A percentile compares a stretch with the other conserved stretches of the same genome.
phyloP scores from a whole-genome alignment of 2,329 filamentous ascomycete genomes.

The Pseudogymnoascus sp. region DNA sequence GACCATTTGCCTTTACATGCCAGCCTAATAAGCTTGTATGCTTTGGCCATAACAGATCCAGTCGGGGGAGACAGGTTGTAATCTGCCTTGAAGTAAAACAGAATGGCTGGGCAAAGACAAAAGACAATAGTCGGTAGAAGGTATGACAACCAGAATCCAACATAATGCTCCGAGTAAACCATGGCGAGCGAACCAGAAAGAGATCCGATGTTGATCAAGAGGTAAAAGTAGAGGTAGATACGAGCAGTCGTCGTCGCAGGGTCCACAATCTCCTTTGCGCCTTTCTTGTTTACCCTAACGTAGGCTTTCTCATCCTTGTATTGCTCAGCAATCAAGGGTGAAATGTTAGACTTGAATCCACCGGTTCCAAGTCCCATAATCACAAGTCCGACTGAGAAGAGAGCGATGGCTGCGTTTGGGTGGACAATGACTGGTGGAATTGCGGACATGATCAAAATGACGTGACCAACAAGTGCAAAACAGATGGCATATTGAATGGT shows the following conservation, averaged over 20 bases:
- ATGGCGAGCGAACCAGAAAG: slow-evolving; percentile 50
- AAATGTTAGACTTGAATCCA: slow-evolving; percentile 65
- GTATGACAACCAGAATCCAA: slow-evolving; percentile 67
- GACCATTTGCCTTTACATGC: slow-evolving; percentile 57
- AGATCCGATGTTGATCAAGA: slow-evolving; percentile 61
- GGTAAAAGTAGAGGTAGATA: slow-evolving; percentile 63
- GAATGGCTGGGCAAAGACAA: slow-evolving; percentile 50
- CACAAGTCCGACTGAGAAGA: slow-evolving; percentile 53
- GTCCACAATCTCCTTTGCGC: slow-evolving; percentile 52
- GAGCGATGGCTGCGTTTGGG: slow-evolving; percentile 44
- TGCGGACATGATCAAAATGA: slow-evolving; percentile 56
- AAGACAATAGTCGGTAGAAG: slow-evolving; percentile 59
- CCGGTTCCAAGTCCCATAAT: slow-evolving; percentile 61
- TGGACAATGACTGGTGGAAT: slow-evolving; percentile 49
- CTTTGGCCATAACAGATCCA: slow-evolving; percentile 63
- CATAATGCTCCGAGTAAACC: slow-evolving; percentile 67
- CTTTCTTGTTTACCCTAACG: slow-evolving; percentile 40
- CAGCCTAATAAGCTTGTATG: slow-evolving; percentile 49
- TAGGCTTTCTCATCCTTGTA: slow-evolving; percentile 42
- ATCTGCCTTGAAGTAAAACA: slow-evolving; percentile 47
- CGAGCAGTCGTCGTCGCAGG: slow-evolving; percentile 48
- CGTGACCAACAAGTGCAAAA: slow-evolving; percentile 51
- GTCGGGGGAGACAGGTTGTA: slow-evolving; percentile 59
- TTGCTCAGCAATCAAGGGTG: slow-evolving; percentile 54
- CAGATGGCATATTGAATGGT: slow-evolving; percentile 42